Evolutionary conservation across 2,329 filamentous ascomycete species (phyloP).

Genomic region (Aspergillus felis): DNA sequence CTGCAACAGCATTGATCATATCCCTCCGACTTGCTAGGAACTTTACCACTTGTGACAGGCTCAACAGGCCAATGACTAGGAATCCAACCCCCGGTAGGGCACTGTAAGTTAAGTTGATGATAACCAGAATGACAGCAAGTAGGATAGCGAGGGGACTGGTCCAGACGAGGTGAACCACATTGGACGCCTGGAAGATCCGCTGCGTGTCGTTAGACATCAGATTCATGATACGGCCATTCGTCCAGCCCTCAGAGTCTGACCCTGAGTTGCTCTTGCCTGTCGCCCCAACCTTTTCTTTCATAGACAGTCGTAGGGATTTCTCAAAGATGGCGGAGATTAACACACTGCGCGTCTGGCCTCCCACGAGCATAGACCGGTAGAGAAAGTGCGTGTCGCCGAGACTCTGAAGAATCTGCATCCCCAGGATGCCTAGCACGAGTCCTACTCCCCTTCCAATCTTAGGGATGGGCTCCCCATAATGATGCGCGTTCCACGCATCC

Average conservation of each 20-base stretch:
- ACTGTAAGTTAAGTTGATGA: conserved; percentile 77
- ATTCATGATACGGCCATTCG: conserved; percentile 83
- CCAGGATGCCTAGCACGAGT: conserved; percentile 73
- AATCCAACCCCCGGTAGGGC: conserved; percentile 83
- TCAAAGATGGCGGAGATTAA: conserved; percentile 83
- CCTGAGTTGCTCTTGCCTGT: conserved; percentile 52
- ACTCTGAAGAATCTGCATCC: conserved; percentile 78
- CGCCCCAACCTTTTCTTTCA: conserved; percentile 71
- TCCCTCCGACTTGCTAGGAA: conserved; percentile 69
- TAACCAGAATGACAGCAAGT: conserved; percentile 69
- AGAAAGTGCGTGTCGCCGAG: conserved; percentile 82
- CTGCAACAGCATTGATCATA: conserved; percentile 84
- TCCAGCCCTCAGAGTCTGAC: conserved; percentile 62
- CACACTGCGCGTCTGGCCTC: conserved; percentile 72
- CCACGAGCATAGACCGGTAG: conserved; percentile 83
- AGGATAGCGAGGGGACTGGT: conserved; percentile 72
- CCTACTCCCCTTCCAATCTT: conserved; percentile 70
- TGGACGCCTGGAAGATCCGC: neutral
- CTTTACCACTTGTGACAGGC: conserved; percentile 71
- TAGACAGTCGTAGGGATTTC: conserved; percentile 82
- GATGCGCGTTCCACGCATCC: conserved; percentile 66
- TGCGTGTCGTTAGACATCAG: conserved; percentile 84
- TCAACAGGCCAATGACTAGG: conserved; percentile 71
- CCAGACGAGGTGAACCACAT: conserved; percentile 49
- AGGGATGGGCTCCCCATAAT: conserved; percentile 52